Evolutionary conservation across 208 protist genomes (phyloP).

Genomic region (Leishmania guyanensis): DNA sequence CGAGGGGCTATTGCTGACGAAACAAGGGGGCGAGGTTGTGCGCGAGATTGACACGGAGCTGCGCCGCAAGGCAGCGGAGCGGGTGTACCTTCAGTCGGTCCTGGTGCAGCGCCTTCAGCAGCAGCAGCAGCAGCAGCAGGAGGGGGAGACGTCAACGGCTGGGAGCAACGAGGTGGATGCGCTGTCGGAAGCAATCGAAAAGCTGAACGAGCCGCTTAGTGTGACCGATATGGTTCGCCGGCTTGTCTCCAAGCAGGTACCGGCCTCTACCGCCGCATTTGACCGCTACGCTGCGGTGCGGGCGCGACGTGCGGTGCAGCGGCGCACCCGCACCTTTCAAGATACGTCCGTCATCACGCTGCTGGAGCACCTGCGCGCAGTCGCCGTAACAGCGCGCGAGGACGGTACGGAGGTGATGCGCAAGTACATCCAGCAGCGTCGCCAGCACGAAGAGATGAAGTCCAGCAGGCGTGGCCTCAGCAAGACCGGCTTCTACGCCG

Average conservation of each 20-base stretch:
- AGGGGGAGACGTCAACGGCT: background rate
- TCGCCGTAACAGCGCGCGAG: constrained; percentile 40
- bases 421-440: constrained; percentile 54
- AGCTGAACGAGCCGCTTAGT: constrained; percentile 14
- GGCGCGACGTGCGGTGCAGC: constrained; percentile 19
- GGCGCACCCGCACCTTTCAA: constrained; percentile 33
- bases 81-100: constrained; percentile 23
- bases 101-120: constrained; percentile 17
- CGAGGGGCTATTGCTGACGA: constrained; percentile 43
- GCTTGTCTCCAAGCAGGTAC: constrained; percentile 22
- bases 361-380: constrained; percentile 29
- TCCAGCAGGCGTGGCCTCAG: constrained; percentile 47
- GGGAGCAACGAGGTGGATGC: constrained; percentile 13
- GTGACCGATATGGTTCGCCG: constrained; percentile 17
- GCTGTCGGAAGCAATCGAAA: constrained; percentile 15
- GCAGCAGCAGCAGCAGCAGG: background rate
- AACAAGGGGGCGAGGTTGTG: constrained; percentile 56
- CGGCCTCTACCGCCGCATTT: constrained; percentile 13
- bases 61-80: constrained; percentile 28
- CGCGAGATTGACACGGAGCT: constrained; percentile 40
- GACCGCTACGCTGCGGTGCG: constrained; percentile 16
- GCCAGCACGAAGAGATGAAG: constrained; percentile 51
- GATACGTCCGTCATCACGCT: constrained; percentile 23
- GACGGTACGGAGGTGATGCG: constrained; percentile 41
- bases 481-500: constrained; percentile 62